A percentile compares a stretch with the other conserved stretches of the same genome.
phyloP scores from a whole-genome alignment of 495 filamentous ascomycete genomes.

The Podospora tetraspora region DNA sequence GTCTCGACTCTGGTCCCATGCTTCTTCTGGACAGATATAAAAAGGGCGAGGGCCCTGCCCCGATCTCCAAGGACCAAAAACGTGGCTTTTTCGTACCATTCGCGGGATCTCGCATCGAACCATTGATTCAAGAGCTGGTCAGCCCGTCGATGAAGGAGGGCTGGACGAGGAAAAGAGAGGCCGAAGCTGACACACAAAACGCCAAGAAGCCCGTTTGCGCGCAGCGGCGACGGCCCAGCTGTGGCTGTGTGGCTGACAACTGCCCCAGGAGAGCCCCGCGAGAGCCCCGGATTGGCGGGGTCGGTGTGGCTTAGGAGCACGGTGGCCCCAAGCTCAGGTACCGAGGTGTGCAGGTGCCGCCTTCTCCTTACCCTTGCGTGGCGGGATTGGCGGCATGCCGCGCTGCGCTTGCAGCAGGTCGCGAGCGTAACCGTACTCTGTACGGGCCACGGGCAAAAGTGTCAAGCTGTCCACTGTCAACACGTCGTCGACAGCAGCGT shows the following conservation, averaged over 20 bases:
- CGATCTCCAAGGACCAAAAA: background rate
- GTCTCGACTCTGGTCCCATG: background rate
- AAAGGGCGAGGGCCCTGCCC: background rate
- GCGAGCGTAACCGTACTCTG: background rate
- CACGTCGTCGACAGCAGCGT: slow-evolving; percentile 3
- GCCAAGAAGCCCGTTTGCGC: too few species aligned
- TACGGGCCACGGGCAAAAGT: background rate
- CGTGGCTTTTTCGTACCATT: background rate
- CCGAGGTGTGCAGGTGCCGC: background rate
- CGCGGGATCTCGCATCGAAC: background rate
- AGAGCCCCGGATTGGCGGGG: background rate
- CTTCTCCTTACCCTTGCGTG: background rate
- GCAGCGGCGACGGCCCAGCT: background rate
- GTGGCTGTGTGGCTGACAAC: background rate
- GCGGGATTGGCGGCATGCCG: background rate
- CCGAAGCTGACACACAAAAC: background rate
- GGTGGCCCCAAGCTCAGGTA: background rate
- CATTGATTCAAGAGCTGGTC: background rate
- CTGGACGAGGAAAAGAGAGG: background rate
- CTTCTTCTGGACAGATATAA: background rate
- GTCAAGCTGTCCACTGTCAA: slow-evolving; percentile 2
- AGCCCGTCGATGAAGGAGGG: background rate
- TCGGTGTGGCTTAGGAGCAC: background rate
- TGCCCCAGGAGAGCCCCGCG: background rate
- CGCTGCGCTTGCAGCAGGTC: background rate